These are phyloP conservation scores for Thyridium curvatum DNA, from an alignment of 2,329 filamentous ascomycete species.

Conservation along the genomic window DNA sequence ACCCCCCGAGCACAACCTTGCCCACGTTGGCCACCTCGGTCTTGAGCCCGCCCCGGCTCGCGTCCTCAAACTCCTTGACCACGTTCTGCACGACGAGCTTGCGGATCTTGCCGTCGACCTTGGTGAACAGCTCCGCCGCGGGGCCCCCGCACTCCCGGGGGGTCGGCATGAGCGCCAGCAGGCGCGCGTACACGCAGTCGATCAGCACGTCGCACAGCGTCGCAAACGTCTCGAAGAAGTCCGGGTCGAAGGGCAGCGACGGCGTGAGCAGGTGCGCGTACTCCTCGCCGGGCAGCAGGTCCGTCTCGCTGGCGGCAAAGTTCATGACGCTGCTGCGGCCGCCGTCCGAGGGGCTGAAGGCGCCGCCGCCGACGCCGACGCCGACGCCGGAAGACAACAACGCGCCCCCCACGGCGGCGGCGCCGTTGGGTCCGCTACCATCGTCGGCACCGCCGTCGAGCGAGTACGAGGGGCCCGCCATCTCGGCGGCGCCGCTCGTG, in stretches of 20 bases:
- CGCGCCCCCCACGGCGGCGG: conserved; percentile 9
- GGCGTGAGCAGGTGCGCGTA: conserved; percentile 90
- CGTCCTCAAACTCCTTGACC: conserved; percentile 89
- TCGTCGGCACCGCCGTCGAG: conserved; percentile 19
- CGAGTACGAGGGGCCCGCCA: conserved; percentile 18
- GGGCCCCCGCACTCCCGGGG: conserved; percentile 64
- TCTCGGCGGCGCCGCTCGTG: conserved; percentile 39
- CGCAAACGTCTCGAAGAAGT: conserved; percentile 94
- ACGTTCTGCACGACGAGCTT: conserved; percentile 86
- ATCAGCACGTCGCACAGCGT: conserved; percentile 94
- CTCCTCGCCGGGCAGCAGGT: conserved; percentile 74
- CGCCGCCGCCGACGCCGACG: conserved; percentile 20
- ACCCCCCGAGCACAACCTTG: conserved; percentile 80
- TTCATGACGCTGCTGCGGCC: conserved; percentile 39
- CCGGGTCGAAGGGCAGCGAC: conserved; percentile 86
- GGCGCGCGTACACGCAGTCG: conserved; percentile 78
- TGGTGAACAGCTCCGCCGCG: conserved; percentile 80
- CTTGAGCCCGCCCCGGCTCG: conserved; percentile 68
- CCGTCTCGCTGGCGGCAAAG: conserved; percentile 54
- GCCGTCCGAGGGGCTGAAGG: conserved; percentile 12
- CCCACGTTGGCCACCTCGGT: conserved; percentile 77
- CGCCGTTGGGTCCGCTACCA: conserved; percentile 11
- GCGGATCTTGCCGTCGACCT: conserved; percentile 77
- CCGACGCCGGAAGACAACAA: conserved; percentile 16
- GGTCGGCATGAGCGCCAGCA: conserved; percentile 68